A percentile compares a stretch with the other conserved stretches of the same genome.
phyloP scores from a whole-genome alignment of 257 asterid species.

The Ilex asprella region DNA sequence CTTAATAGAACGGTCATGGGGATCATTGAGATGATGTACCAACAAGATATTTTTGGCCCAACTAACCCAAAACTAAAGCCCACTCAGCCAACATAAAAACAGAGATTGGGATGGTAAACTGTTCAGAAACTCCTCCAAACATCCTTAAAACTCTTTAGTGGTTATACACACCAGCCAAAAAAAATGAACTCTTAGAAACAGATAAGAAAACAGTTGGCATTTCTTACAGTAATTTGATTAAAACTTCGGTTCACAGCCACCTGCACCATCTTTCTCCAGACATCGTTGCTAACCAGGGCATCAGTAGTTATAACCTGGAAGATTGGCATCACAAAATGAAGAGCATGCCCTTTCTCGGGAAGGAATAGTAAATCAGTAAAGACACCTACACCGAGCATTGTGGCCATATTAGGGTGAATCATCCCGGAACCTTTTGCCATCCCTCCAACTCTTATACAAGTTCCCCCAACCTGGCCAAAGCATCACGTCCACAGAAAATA shows the following conservation, averaged over 20 bases:
- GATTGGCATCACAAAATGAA: constrained; percentile 17
- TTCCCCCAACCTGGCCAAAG: constrained; percentile 63
- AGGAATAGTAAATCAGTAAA: constrained; percentile 6
- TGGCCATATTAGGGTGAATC: constrained; percentile 99
- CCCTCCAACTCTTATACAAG: constrained; percentile 67
- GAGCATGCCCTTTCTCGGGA: constrained; percentile 2
- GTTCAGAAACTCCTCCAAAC: background rate
- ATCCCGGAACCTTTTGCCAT: constrained; percentile 99
- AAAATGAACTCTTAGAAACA: background rate
- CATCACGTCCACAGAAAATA: constrained; percentile 6
- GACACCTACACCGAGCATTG: constrained; percentile 88
- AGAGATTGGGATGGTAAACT: background rate
- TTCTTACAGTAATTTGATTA: constrained; percentile 86
- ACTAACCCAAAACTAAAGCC: background rate
- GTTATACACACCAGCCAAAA: too few species aligned
- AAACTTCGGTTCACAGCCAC: constrained; percentile 88
- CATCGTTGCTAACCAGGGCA: constrained; percentile 72
- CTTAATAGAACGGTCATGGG: too few species aligned
- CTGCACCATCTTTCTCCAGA: constrained; percentile 91
- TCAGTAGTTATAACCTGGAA: constrained; percentile 89
- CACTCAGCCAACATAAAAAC: background rate
- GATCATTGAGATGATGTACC: too few species aligned
- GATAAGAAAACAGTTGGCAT: constrained; percentile 9
- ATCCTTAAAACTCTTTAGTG: background rate
- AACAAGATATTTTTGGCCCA: too few species aligned